Conservation (phyloP, 192 early-diverging fungal species). For the Diversispora eburnea region DNA sequence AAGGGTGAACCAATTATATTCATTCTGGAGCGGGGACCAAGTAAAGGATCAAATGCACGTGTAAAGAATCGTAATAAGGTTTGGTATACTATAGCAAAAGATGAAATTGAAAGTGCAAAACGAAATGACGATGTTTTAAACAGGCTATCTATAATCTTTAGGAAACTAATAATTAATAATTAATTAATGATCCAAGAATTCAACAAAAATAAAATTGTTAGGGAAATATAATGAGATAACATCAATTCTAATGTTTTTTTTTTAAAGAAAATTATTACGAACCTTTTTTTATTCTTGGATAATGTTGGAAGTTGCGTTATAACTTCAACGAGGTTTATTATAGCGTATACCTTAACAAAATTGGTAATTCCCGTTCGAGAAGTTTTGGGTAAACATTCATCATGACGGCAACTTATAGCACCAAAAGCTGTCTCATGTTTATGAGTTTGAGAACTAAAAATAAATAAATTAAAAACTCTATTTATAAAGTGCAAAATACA, state of each 20-base stretch:
- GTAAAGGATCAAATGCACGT: constrained; percentile 17
- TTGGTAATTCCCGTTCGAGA: not conserved
- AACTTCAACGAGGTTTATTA: not conserved
- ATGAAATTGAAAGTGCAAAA: constrained; percentile 8
- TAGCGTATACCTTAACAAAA: not conserved
- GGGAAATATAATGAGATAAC: not conserved
- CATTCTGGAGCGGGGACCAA: not conserved
- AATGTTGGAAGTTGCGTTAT: not conserved
- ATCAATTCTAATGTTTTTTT: not conserved
- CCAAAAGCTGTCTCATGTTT: not conserved
- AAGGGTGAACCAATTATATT: constrained; percentile 1
- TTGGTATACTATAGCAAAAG: constrained; percentile 14
- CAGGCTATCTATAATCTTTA: not conserved
- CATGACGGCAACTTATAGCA: not conserved
- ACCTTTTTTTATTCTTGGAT: not conserved
- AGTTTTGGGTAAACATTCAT: constrained; percentile 14
- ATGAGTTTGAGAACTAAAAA: constrained; percentile 13
- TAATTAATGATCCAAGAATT: not conserved
- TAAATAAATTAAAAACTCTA: not conserved
- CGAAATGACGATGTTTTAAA: not conserved
- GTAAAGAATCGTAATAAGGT: constrained; percentile 16
- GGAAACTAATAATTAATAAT: not conserved
- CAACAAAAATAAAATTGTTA: not conserved
- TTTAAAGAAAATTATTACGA: not conserved
- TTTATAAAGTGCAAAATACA: not conserved